A percentile compares a stretch with the other conserved stretches of the same genome.
These are phyloP conservation scores for Puya raimondii DNA, from an alignment of 176 grass and related monocot genomes.

Conservation along the genomic window DNA sequence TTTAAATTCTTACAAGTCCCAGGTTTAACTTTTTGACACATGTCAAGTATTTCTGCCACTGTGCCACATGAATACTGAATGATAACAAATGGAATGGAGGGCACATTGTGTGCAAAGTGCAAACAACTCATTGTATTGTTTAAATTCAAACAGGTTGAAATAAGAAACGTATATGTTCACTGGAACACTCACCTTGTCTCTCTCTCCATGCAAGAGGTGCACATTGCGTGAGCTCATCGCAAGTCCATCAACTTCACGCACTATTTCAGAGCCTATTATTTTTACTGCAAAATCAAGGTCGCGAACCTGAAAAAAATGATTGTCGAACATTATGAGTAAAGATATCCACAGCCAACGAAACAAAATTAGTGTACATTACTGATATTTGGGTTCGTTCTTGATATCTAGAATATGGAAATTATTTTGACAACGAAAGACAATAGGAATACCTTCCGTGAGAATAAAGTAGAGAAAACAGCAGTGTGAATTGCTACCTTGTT, in stretches of 20 bases:
- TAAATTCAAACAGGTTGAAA: background rate
- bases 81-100: background rate
- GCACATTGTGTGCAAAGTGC: background rate
- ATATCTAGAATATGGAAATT: too few species aligned
- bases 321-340: background rate
- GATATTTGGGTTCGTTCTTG: background rate
- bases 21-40: background rate
- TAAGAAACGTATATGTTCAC: background rate
- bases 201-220: constrained; percentile 38
- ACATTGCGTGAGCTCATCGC: constrained; percentile 97
- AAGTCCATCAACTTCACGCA: constrained; percentile 85
- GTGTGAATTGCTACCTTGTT: too few species aligned
- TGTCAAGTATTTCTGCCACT: background rate
- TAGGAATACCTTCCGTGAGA: too few species aligned
- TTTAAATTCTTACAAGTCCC: background rate
- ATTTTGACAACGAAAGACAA: too few species aligned
- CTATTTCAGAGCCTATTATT: constrained; percentile 76
- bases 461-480: too few species aligned
- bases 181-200: constrained; percentile 50
- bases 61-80: background rate
- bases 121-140: background rate
- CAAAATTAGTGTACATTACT: background rate
- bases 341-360: background rate
- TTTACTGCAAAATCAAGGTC: constrained; percentile 82
- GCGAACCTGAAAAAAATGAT: constrained; percentile 49